Conservation (phyloP, 441 rosid species). For the Mallotus repandus region DNA sequence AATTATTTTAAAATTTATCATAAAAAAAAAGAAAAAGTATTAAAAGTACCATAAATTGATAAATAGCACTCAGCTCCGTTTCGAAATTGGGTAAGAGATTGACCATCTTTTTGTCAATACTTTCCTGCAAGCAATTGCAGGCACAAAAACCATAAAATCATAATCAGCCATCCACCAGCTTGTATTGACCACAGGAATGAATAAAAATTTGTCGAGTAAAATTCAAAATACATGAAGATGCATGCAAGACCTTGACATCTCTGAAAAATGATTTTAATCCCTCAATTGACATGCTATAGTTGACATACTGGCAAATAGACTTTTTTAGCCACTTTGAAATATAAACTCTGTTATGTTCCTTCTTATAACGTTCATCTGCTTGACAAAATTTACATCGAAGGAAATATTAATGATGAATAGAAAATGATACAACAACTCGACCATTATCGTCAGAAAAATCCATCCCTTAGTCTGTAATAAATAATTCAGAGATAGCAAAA, state of each 20-base stretch:
- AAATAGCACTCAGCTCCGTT: constrained; percentile 17
- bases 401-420: not conserved
- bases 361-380: constrained; percentile 81
- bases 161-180: constrained; percentile 8
- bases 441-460: constrained; percentile 98
- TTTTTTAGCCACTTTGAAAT: constrained; percentile 97
- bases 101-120: constrained; percentile 39
- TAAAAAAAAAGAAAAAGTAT: no score
- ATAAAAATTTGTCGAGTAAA: constrained; percentile 3
- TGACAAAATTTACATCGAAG: constrained; percentile 6
- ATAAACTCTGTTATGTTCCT: constrained; percentile 63
- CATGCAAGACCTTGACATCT: constrained; percentile 55
- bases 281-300: constrained; percentile 47
- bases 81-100: constrained; percentile 30
- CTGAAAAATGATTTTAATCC: constrained; percentile 69
- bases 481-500: not conserved
- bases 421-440: constrained; percentile 88
- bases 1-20: no score
- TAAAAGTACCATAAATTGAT: no score
- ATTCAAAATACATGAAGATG: constrained; percentile 22
- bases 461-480: constrained; percentile 87
- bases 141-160: constrained; percentile 26
- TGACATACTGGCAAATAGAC: constrained; percentile 59
- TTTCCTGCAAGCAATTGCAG: constrained; percentile 51
- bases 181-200: constrained; percentile 14